Evolutionary conservation across 1,284 basidiomycete species (phyloP).

Genomic region (Puccinia sorghi): DNA sequence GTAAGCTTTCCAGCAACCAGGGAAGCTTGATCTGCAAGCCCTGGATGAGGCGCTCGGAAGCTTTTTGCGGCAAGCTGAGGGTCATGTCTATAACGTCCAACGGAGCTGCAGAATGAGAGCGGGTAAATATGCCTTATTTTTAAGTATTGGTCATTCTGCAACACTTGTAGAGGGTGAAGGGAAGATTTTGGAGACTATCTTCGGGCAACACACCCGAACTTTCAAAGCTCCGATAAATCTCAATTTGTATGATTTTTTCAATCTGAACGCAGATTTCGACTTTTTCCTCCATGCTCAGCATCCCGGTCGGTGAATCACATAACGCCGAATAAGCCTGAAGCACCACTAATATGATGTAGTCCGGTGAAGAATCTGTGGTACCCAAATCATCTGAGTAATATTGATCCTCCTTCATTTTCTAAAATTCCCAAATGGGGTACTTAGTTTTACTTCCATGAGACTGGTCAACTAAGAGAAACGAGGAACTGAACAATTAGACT

Average conservation of each 20-base stretch:
- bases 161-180: too few species aligned
- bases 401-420: background rate
- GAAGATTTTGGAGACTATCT: too few species aligned
- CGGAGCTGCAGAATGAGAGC: background rate
- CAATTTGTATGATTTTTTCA: conserved; percentile 2
- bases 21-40: conserved; percentile 2
- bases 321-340: conserved; percentile 10
- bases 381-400: background rate
- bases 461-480: background rate
- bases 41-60: background rate
- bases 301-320: background rate
- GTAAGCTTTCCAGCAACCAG: conserved; percentile 11
- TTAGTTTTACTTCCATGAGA: too few species aligned
- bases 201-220: background rate
- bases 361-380: background rate
- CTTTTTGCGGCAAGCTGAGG: background rate
- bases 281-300: background rate
- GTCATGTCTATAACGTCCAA: conserved; percentile 8
- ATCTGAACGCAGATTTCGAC: conserved; percentile 2
- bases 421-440: background rate
- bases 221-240: conserved; percentile 18
- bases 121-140: background rate
- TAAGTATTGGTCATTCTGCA: background rate
- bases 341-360: background rate
- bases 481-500: conserved; percentile 10